These are phyloP conservation scores for Gossypium herbaceum DNA, from an alignment of 345 rosid species.

Conservation along the genomic window DNA sequence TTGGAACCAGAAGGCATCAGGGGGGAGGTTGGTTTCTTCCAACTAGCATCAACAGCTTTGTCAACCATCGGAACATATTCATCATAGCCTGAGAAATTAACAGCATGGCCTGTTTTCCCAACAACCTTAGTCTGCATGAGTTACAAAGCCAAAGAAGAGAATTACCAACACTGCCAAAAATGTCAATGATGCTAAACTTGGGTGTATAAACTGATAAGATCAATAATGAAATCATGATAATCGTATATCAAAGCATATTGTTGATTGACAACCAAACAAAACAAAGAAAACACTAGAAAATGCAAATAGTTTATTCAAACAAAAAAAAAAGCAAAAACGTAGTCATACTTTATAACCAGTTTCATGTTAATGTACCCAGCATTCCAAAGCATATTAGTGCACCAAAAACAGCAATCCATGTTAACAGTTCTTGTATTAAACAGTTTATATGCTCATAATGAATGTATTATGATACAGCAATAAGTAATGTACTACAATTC, in stretches of 20 bases:
- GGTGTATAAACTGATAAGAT: not conserved
- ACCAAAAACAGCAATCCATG: not conserved
- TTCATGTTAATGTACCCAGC: not conserved
- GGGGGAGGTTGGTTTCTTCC: constrained; percentile 62
- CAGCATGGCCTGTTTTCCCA: constrained; percentile 61
- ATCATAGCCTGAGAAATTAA: constrained; percentile 84
- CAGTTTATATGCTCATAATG: not conserved
- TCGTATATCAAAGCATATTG: not conserved
- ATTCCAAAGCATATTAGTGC: not conserved
- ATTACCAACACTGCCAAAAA: not conserved
- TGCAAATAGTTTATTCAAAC: not conserved
- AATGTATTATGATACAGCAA: not conserved
- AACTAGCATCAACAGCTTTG: constrained; percentile 86
- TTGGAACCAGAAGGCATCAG: constrained; percentile 44
- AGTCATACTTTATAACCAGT: not conserved
- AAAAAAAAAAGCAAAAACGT: not conserved
- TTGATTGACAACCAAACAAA: not conserved
- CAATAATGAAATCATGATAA: not conserved
- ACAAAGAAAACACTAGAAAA: not conserved
- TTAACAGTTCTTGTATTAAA: not conserved
- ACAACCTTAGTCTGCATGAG: constrained; percentile 56
- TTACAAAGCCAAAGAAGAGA: constrained; percentile 8
- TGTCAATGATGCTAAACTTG: not conserved
- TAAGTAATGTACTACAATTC: not conserved
- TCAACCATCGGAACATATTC: constrained; percentile 98